phyloP scores from a whole-genome alignment of 495 filamentous ascomycete genomes.

The Cryomyces minteri region DNA sequence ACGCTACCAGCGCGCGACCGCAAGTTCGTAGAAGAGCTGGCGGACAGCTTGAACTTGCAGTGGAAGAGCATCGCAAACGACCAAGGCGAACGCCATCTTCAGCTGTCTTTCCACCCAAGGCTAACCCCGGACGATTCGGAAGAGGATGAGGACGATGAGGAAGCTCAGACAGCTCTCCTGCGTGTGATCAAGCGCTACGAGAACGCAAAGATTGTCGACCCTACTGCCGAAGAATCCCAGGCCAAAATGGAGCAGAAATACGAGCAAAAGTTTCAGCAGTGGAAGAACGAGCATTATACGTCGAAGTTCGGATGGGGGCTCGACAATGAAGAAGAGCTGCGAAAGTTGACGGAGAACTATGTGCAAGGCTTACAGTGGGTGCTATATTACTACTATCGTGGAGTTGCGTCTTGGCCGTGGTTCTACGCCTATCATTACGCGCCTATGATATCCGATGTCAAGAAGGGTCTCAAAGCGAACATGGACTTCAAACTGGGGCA shows the following conservation, averaged over 20 bases:
- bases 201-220: slow-evolving; percentile 67
- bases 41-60: slow-evolving; percentile 58
- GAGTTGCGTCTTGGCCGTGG: slow-evolving; percentile 97
- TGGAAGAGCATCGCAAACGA: slow-evolving; percentile 70
- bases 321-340: slow-evolving; percentile 65
- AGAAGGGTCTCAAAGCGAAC: slow-evolving; percentile 69
- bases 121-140: slow-evolving; percentile 34
- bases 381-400: slow-evolving; percentile 91
- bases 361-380: slow-evolving; percentile 98
- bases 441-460: slow-evolving; percentile 91
- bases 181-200: slow-evolving; percentile 81
- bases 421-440: slow-evolving; percentile 94
- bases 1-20: slow-evolving; percentile 70
- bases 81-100: slow-evolving; percentile 60
- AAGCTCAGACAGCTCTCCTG: slow-evolving; percentile 61
- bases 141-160: slow-evolving; percentile 64
- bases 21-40: slow-evolving; percentile 78
- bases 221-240: slow-evolving; percentile 60
- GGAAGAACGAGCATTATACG: slow-evolving; percentile 86
- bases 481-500: slow-evolving; percentile 85
- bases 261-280: slow-evolving; percentile 66
- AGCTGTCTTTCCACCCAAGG: slow-evolving; percentile 47
- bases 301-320: slow-evolving; percentile 84
- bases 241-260: slow-evolving; percentile 64
- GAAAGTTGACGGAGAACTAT: slow-evolving; percentile 82